These are phyloP conservation scores for Aspergillus chevalieri DNA, from an alignment of 2,329 filamentous ascomycete genomes.

Conservation along the genomic window DNA sequence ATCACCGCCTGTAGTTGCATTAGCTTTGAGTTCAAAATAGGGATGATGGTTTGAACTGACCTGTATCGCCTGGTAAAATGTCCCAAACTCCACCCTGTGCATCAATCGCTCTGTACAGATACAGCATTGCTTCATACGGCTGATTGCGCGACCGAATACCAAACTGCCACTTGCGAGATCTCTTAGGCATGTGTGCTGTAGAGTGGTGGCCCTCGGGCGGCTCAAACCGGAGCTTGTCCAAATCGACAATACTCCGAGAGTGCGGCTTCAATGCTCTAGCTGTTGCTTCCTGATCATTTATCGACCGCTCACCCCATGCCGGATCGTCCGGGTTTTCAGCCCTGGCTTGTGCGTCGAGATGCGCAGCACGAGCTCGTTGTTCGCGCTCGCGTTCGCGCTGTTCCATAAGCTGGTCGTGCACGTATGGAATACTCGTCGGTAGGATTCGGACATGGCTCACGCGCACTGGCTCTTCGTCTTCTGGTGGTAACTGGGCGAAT, in stretches of 20 bases:
- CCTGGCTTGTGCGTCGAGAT: constrained; percentile 10
- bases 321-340: constrained; percentile 13
- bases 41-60: constrained; percentile 16
- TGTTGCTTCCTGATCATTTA: constrained; percentile 75
- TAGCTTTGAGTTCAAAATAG: not conserved
- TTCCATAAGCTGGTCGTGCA: constrained; percentile 87
- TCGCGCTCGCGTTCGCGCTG: constrained; percentile 34
- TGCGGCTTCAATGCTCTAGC: constrained; percentile 79
- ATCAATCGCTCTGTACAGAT: constrained; percentile 85
- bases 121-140: constrained; percentile 87
- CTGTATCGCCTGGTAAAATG: constrained; percentile 41
- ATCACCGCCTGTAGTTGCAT: not conserved
- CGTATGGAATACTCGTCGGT: constrained; percentile 82
- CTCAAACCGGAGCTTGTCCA: constrained; percentile 56
- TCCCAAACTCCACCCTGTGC: constrained; percentile 90
- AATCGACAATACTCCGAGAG: constrained; percentile 61
- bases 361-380: constrained; percentile 21
- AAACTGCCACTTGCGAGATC: constrained; percentile 90
- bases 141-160: constrained; percentile 92
- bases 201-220: constrained; percentile 46
- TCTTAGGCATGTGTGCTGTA: constrained; percentile 47
- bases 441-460: constrained; percentile 86
- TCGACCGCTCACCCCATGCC: constrained; percentile 24
- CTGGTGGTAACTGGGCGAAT: constrained; percentile 17
- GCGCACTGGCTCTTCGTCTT: constrained; percentile 45